Conservation (phyloP, 495 filamentous ascomycete species). For the Penicillium maclennaniae region DNA sequence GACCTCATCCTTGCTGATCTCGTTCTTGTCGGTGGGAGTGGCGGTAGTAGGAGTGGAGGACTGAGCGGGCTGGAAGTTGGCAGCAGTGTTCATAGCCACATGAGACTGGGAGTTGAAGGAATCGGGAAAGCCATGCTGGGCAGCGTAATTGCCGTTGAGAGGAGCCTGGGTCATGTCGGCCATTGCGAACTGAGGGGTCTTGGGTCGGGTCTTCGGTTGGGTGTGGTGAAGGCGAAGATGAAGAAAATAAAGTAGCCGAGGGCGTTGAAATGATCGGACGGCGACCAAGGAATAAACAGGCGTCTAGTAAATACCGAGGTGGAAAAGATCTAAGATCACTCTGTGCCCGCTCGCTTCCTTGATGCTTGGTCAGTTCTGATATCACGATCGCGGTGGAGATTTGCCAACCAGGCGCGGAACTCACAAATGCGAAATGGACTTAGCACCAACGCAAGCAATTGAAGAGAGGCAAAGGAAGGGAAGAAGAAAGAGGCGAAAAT, state of each 20-base stretch:
- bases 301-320: not conserved
- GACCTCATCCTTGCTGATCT: slow-evolving; percentile 76
- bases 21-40: slow-evolving; percentile 40
- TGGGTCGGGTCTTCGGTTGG: slow-evolving; percentile 8
- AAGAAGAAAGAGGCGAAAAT: slow-evolving; percentile 17
- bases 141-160: slow-evolving; percentile 45
- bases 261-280: slow-evolving; percentile 5
- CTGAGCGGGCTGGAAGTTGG: slow-evolving; percentile 46
- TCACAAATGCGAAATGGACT: slow-evolving; percentile 36
- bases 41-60: slow-evolving; percentile 42
- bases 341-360: slow-evolving; percentile 6
- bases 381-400: not conserved
- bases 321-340: slow-evolving; percentile 3
- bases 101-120: slow-evolving; percentile 38
- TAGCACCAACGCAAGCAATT: slow-evolving; percentile 26
- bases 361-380: slow-evolving; percentile 6
- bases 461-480: slow-evolving; percentile 17
- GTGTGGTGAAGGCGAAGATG: slow-evolving; percentile 10
- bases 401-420: slow-evolving; percentile 9
- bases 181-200: slow-evolving; percentile 27
- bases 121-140: slow-evolving; percentile 41
- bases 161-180: slow-evolving; percentile 43
- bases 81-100: slow-evolving; percentile 33
- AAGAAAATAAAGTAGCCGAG: slow-evolving; percentile 17
- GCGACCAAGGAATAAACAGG: slow-evolving; percentile 2